Evolutionary conservation across 352 stramenopile species (phyloP).

Genomic region (Phytophthora pistaciae): DNA sequence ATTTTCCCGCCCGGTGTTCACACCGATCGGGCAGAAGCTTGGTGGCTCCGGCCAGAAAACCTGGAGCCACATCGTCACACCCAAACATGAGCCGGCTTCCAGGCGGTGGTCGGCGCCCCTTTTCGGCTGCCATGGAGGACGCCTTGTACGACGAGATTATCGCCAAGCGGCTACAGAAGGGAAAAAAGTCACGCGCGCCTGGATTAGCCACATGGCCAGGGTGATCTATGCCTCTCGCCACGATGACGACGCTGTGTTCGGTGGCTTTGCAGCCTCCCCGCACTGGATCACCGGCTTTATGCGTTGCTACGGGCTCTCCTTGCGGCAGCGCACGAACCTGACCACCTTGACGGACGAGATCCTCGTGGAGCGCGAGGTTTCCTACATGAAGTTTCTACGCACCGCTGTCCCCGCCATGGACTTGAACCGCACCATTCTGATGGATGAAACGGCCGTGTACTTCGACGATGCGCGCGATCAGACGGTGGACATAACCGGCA

Average conservation of each 20-base stretch:
- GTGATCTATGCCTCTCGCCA: conserved; percentile 6
- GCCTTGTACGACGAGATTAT: conserved; percentile 14
- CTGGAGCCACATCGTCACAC: too few species aligned
- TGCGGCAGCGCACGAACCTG: conserved; percentile 30
- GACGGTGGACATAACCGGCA: conserved; percentile 9
- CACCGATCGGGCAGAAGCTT: too few species aligned
- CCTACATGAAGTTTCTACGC: conserved; percentile 18
- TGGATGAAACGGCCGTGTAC: conserved; percentile 11
- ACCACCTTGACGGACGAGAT: conserved; percentile 25
- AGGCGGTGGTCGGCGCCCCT: not conserved
- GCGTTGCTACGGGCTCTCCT: not conserved
- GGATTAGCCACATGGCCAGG: conserved; percentile 19
- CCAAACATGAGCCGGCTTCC: not conserved
- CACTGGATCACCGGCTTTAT: conserved; percentile 42
- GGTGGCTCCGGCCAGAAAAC: too few species aligned
- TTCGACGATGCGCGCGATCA: conserved; percentile 32
- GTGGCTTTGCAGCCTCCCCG: conserved; percentile 23
- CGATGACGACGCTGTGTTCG: not conserved
- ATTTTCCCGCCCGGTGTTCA: too few species aligned
- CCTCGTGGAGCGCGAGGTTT: conserved; percentile 16
- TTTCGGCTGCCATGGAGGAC: conserved; percentile 12
- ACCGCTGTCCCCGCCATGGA: conserved; percentile 11
- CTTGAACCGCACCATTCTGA: conserved; percentile 23
- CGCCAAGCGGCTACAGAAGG: conserved; percentile 6
- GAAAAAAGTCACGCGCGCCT: conserved; percentile 24